Evolutionary conservation across 2,329 filamentous ascomycete species (phyloP).

Genomic region (Verticillium zaregamsianum): DNA sequence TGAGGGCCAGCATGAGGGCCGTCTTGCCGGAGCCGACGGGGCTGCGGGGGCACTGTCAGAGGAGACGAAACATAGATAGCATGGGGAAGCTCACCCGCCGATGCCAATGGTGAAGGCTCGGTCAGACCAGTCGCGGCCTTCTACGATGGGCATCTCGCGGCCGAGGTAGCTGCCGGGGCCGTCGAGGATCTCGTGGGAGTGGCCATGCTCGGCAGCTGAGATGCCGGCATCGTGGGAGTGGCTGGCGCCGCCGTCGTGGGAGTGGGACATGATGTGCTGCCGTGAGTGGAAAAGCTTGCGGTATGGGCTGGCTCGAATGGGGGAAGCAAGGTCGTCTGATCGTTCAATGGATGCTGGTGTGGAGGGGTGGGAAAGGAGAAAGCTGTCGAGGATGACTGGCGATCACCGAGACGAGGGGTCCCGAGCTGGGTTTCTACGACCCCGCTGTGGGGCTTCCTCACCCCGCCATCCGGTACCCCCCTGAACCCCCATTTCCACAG

Average conservation of each 20-base stretch:
- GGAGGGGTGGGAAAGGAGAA: not conserved
- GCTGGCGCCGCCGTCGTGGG: constrained; percentile 44
- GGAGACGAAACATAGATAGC: not conserved
- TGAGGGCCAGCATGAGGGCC: constrained; percentile 91
- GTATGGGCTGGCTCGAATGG: not conserved
- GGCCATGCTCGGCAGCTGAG: constrained; percentile 72
- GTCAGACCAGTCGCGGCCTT: constrained; percentile 82
- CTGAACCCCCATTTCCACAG: not conserved
- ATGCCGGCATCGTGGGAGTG: constrained; percentile 51
- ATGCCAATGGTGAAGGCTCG: constrained; percentile 96
- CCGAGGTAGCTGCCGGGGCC: constrained; percentile 87
- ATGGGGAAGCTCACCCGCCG: constrained; percentile 66
- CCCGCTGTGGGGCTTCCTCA: not conserved
- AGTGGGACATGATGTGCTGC: constrained; percentile 32
- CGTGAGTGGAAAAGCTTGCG: not conserved
- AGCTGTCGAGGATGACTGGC: not conserved
- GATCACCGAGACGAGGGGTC: not conserved
- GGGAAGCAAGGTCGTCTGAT: not conserved
- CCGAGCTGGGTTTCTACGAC: not conserved
- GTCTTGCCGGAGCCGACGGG: constrained; percentile 97
- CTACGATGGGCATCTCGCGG: constrained; percentile 89
- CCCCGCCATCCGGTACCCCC: not conserved
- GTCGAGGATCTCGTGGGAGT: constrained; percentile 92
- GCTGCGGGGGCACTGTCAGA: constrained; percentile 38
- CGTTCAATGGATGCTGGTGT: not conserved